These are phyloP conservation scores for Euphorbia celastroides DNA, from an alignment of 441 rosid species.

Conservation along the genomic window DNA sequence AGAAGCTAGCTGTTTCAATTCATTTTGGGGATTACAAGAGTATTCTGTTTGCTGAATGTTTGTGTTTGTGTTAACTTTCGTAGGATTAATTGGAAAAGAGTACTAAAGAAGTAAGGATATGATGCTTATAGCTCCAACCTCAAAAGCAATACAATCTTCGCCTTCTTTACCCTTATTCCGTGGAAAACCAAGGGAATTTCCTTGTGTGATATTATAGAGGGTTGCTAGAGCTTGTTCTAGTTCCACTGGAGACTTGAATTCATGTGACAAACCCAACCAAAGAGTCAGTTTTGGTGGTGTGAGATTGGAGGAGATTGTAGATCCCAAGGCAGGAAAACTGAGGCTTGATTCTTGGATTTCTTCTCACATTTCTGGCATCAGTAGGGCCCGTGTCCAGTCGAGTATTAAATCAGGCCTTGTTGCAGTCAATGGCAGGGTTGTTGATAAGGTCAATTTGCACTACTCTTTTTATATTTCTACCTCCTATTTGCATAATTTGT, in stretches of 20 bases:
- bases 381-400: conserved; percentile 90
- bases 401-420: conserved; percentile 78
- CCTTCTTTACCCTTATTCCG: conserved; percentile 23
- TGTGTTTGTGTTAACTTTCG: too few relatives aligned
- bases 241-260: background rate
- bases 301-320: conserved; percentile 61
- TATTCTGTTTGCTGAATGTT: too few relatives aligned
- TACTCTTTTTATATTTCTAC: background rate
- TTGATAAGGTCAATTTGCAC: conserved; percentile 45
- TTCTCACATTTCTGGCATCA: conserved; percentile 60
- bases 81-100: conserved; percentile 1
- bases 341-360: conserved; percentile 90
- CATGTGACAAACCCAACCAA: background rate
- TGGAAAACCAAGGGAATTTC: conserved; percentile 15
- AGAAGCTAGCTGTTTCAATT: too few relatives aligned
- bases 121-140: conserved; percentile 34
- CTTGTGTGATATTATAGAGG: conserved; percentile 21
- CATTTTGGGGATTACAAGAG: too few relatives aligned
- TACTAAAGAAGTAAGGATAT: background rate
- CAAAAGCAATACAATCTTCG: conserved; percentile 26
- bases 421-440: conserved; percentile 64
- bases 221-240: conserved; percentile 28
- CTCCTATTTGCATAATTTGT: background rate
- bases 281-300: conserved; percentile 46
- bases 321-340: conserved; percentile 37